Conservation (phyloP, 1,284 basidiomycete genomes). For the Cystobasidium pallidum region DNA sequence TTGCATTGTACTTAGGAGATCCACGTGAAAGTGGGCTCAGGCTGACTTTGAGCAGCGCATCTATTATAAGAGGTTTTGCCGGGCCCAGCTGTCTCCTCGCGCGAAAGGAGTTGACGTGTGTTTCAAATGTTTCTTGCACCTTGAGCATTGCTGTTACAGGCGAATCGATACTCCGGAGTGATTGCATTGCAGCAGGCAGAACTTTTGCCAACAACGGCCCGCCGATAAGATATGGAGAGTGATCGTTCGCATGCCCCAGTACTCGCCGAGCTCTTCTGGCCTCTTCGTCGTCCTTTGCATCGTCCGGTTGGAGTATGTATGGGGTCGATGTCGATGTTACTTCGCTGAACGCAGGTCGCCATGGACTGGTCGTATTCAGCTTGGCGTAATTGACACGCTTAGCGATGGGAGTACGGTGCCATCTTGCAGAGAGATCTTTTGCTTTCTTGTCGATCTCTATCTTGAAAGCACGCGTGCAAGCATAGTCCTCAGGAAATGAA, state of each 20-base stretch:
- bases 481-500: conserved; percentile 81
- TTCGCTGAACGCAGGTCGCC: conserved; percentile 71
- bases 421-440: conserved; percentile 64
- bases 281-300: background rate
- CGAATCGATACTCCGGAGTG: background rate
- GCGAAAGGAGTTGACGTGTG: background rate
- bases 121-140: background rate
- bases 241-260: background rate
- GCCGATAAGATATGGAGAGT: background rate
- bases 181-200: background rate
- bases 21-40: conserved; percentile 46
- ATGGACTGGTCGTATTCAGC: conserved; percentile 65
- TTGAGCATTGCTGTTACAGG: background rate
- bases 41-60: conserved; percentile 44
- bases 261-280: background rate
- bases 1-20: conserved; percentile 47
- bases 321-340: conserved; percentile 58
- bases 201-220: background rate
- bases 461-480: conserved; percentile 64
- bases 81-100: background rate
- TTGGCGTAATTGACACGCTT: conserved; percentile 75
- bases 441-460: conserved; percentile 60
- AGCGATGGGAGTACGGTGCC: conserved; percentile 79
- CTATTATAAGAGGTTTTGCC: background rate
- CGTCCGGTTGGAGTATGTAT: background rate